Base-by-base conservation (phyloP, 192 early-diverging fungal genomes). In the Backusella tuberculispora region DNA sequence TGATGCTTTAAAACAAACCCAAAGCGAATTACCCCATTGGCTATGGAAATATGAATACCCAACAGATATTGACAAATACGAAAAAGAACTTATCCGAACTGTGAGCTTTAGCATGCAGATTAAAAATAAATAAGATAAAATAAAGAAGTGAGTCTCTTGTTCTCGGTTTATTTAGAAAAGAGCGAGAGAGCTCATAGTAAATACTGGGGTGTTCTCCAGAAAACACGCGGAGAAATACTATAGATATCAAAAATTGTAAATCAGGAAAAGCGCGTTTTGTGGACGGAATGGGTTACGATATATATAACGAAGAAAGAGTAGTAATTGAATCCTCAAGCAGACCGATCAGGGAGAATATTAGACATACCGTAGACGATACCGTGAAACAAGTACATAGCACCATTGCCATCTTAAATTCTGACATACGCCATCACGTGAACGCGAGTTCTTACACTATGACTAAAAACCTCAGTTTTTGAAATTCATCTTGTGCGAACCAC, bases 401-500 rank as follows among this genome's bases (percentile, higher is more conserved):
- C 15, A 43, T 67, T 43, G 34, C 66, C 17, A 43, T 67, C 41
- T 67, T 67, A 67, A 64, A 64, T 43, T 8, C 40, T 19, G 6
- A 67, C 34, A 67, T 67, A 43, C 34, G n/a, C 37, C 34, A 43
- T 43, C 38, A 43, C 66, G 14, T 67, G 41, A 43, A 67, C 13
- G 41, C 13, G 24, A 29, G 24, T n/a, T n/a, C n/a, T n/a, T n/a
- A n/a, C n/a, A n/a, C n/a, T n/a, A n/a, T n/a, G n/a, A n/a, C n/a
- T n/a, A n/a, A n/a, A n/a, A n/a, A n/a, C n/a, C n/a, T n/a, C n/a
- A n/a, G 37, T 34, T 38, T 66, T 66, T 38, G 64, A 17, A 17
- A 66, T 66, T 66, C 37, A 66, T 38, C 64, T 66, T 66, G 64
- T 66, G 37, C 64, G 17, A 66, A 46, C 45, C 45, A 46, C 13